Percentiles rank a stretch among this genome's conserved stretches.
These are phyloP conservation scores for Luffa acutangula DNA, from an alignment of 306 rosid species.

Conservation along the genomic window DNA sequence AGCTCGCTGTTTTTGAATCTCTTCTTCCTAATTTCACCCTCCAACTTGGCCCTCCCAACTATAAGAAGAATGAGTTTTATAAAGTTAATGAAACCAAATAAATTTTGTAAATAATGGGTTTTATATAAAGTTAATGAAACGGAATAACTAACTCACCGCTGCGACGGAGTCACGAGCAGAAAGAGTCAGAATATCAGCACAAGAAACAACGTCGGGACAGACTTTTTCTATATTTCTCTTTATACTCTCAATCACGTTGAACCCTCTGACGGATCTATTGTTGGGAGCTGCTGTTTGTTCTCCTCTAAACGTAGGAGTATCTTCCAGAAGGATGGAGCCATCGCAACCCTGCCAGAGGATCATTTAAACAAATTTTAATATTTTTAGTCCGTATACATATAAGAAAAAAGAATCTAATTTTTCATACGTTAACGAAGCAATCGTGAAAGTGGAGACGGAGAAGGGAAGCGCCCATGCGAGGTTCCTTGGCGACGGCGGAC, in stretches of 20 bases:
- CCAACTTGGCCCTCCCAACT: slow-evolving; percentile 90
- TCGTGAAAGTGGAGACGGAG: slow-evolving; percentile 26
- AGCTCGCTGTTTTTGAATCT: slow-evolving; percentile 61
- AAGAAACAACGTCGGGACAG: slow-evolving; percentile 19
- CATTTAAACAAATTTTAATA: too few species aligned
- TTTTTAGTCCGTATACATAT: too few species aligned
- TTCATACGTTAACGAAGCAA: slow-evolving; percentile 23
- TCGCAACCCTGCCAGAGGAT: slow-evolving; percentile 18
- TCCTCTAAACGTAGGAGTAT: slow-evolving; percentile 16
- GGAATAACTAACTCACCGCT: slow-evolving; percentile 36
- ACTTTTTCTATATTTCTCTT: slow-evolving; percentile 11
- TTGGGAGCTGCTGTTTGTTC: slow-evolving; percentile 28
- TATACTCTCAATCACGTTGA: slow-evolving; percentile 16
- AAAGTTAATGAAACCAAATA: background rate
- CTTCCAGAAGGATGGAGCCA: slow-evolving; percentile 25
- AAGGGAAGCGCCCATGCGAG: slow-evolving; percentile 31
- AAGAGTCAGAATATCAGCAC: slow-evolving; percentile 27
- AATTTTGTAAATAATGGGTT: background rate
- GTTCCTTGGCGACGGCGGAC: slow-evolving; percentile 8
- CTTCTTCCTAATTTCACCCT: slow-evolving; percentile 72
- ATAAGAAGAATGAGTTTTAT: background rate
- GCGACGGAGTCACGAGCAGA: slow-evolving; percentile 62
- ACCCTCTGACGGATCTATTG: slow-evolving; percentile 21
- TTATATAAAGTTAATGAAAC: background rate
- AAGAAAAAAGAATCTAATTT: too few species aligned